A percentile compares a stretch with the other conserved stretches of the same genome.
phyloP scores from a whole-genome alignment of 768 basidiomycete species.

The Mycena alexandri region DNA sequence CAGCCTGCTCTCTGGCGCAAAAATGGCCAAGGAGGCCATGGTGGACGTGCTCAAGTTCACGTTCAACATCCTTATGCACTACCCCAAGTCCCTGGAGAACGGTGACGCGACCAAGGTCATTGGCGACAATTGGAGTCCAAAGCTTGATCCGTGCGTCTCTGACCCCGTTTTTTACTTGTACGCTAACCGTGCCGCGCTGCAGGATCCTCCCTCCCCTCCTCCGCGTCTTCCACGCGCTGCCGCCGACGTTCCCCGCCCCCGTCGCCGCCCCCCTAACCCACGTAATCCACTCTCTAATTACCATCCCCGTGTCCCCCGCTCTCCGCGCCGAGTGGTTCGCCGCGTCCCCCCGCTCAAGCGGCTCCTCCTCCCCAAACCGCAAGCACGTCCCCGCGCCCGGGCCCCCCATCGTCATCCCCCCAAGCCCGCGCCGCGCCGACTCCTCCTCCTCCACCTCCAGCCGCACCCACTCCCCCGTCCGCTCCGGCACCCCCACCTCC shows the following conservation, averaged over 20 bases:
- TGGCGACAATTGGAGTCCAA: slow-evolving; percentile 81
- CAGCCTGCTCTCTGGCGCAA: slow-evolving; percentile 62
- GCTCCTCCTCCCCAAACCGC: slow-evolving; percentile 48
- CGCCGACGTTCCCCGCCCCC: slow-evolving; percentile 71
- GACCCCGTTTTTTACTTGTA: too few relatives aligned
- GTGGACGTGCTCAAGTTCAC: slow-evolving; percentile 87
- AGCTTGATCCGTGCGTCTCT: slow-evolving; percentile 75
- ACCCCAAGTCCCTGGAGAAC: slow-evolving; percentile 72
- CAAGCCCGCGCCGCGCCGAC: slow-evolving; percentile 46
- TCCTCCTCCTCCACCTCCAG: slow-evolving; percentile 49
- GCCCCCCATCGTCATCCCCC: slow-evolving; percentile 55
- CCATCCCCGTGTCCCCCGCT: slow-evolving; percentile 74
- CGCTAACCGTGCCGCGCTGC: too few relatives aligned
- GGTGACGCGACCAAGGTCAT: slow-evolving; percentile 61
- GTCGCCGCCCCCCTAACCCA: slow-evolving; percentile 83
- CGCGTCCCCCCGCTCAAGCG: slow-evolving; percentile 41
- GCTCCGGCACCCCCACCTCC: slow-evolving; percentile 43
- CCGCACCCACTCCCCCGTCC: slow-evolving; percentile 56
- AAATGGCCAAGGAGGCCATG: slow-evolving; percentile 78
- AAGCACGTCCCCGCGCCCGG: slow-evolving; percentile 43
- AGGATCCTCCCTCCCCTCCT: slow-evolving; percentile 82
- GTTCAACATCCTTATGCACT: slow-evolving; percentile 86
- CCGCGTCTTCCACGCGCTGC: slow-evolving; percentile 75
- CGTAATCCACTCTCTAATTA: slow-evolving; percentile 84
- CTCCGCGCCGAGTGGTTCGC: slow-evolving; percentile 76